Evolutionary conservation across 169 alveolate species (phyloP).

Genomic region (Eimeria necatrix): DNA sequence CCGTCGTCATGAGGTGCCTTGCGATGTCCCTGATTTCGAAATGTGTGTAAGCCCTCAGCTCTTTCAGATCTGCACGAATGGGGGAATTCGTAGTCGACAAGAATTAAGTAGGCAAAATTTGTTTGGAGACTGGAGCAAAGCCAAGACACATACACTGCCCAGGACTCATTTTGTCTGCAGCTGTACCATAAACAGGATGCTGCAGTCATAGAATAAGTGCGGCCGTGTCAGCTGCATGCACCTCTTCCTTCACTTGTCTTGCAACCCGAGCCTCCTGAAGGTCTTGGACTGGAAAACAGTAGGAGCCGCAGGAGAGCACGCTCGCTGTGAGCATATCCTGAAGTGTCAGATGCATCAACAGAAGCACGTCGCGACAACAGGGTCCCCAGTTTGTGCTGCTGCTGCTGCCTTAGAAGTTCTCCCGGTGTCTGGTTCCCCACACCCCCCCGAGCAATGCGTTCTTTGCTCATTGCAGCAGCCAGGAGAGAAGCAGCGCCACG

Average conservation of each 20-base stretch:
- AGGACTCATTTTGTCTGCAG: neutral
- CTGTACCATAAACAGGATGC: neutral
- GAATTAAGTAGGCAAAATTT: neutral
- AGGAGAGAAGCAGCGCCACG: constrained; percentile 51
- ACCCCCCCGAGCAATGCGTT: neutral
- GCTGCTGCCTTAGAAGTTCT: neutral
- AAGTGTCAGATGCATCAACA: neutral
- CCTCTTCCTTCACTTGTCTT: constrained; percentile 8
- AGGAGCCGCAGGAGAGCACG: constrained; percentile 36
- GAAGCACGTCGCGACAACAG: neutral
- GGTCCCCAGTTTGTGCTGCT: neutral
- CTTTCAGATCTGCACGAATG: constrained; percentile 9
- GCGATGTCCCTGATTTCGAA: constrained; percentile 11
- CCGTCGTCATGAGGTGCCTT: neutral
- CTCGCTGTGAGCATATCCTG: constrained; percentile 49
- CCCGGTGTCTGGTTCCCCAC: neutral
- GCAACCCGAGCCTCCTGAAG: constrained; percentile 5
- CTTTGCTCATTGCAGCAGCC: constrained; percentile 44
- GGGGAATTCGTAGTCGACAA: neutral
- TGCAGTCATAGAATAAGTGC: neutral
- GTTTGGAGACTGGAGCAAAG: neutral
- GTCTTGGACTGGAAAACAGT: neutral
- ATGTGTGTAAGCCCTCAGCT: constrained; percentile 4
- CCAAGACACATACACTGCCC: neutral
- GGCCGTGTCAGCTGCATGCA: neutral